Evolutionary conservation across 2,329 filamentous ascomycete species (phyloP), one percentile per base, ranked within the genome.

Genomic region (Phialemoniopsis sp.): DNA sequence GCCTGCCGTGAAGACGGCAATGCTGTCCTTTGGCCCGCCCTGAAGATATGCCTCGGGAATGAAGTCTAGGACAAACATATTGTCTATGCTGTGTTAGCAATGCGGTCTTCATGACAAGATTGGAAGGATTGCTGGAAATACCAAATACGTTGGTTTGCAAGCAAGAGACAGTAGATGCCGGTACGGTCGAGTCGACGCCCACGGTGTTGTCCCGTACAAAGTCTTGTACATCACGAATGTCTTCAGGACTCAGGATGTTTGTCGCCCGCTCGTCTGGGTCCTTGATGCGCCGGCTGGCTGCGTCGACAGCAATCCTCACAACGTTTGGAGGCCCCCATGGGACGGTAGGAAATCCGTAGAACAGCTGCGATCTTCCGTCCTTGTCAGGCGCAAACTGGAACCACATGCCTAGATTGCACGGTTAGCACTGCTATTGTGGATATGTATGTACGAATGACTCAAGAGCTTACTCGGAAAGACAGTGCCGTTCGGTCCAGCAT

Each of bases 1-100:
- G 18, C 60, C 62, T 5, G 52, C 46, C 8, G 53, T 59, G 46
- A 62, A 66, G 28, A 66, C 46, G 10, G 49, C 26, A 34, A 59
- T 56, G 36, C 54, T 48, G 21, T 48, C 35, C 36, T 48, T 40
- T 12, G 37, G 34, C n/a, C 43, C 46, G 28, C 44, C 44, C n/a
- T 26, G 2, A 15, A 48, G 46, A 34, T 48, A 46, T 30, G 46
- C 32, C 26, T 42, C 34, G n/a, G 45, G 45, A 3, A 47, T 34
- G 29, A 37, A 47, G 34, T 47, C 45, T 10, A 47, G 34, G 6
- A 47, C 42, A 35, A 47, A 47, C 45, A 47, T 47, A 35, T 47
- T 47, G 37, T 45, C 45, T 45, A 26, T 26, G 21, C 21, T 10
- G 6, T 26, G 21, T 26, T 10, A 26, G 21, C 10, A 6, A 26